Conservation (phyloP, 2,329 filamentous ascomycete species). For the Colletotrichum abscissum region DNA sequence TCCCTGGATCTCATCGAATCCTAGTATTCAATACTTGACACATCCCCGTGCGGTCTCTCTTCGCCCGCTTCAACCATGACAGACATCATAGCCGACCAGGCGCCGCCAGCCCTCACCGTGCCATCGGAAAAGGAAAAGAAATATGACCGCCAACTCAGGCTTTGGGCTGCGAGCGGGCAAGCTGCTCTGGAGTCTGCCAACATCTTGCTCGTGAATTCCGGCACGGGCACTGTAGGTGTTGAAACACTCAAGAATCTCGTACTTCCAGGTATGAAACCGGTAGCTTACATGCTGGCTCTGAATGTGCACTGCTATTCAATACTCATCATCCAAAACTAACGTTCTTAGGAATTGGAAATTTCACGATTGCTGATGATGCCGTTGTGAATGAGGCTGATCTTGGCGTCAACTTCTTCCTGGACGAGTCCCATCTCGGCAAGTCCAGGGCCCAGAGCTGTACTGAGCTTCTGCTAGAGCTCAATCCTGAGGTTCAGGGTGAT, state of each 20-base stretch:
- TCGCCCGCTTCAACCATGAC: constrained; percentile 48
- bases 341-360: constrained; percentile 81
- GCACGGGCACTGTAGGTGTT: constrained; percentile 86
- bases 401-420: constrained; percentile 97
- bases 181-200: constrained; percentile 90
- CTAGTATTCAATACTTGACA: not conserved
- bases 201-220: constrained; percentile 90
- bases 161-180: constrained; percentile 96
- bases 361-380: constrained; percentile 88
- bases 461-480: constrained; percentile 84
- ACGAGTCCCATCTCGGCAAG: constrained; percentile 80
- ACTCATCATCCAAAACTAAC: constrained; percentile 37
- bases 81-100: constrained; percentile 56
- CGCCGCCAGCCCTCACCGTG: constrained; percentile 60
- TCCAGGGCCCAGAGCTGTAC: constrained; percentile 83
- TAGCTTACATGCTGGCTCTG: not conserved
- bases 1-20: not conserved
- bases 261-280: constrained; percentile 72
- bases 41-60: not conserved
- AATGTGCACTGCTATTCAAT: not conserved
- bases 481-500: constrained; percentile 88
- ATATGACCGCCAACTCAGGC: constrained; percentile 93
- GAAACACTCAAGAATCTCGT: constrained; percentile 98
- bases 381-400: constrained; percentile 84
- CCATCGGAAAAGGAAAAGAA: constrained; percentile 76